Evolutionary conservation across 192 early-diverging fungal genomes (phyloP), one percentile per base, ranked within the genome.

Genomic region (Entomortierella lignicola): DNA sequence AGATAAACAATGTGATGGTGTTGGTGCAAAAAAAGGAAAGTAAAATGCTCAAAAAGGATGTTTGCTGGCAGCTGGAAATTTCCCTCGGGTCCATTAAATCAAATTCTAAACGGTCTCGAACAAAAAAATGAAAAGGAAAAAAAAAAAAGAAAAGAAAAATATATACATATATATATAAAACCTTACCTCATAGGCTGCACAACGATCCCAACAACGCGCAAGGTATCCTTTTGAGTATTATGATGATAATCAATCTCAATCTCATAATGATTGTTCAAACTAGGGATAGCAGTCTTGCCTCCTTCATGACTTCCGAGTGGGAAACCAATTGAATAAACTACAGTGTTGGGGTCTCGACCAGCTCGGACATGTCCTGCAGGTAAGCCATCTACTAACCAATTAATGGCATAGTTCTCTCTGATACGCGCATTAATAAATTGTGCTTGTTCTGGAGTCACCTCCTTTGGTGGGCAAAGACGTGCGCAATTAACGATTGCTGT

Each of bases 341-440:
- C 44, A 0, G 77, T 66, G 42, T 82, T 51, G 11, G 85, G 83
- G 44, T 90, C 82, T 31, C 82, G 71, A 54, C 93, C 90, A 8
- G 81, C 69, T 50, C 87, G 85, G 7, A 67, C 84, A 21, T 83
- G 86, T 21, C 94, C 95, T 51, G 92, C 96, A 1, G 97, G 97
- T n/a, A 99, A 85, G 1, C 95, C 95, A 83, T 99, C 97, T 41
- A 99, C 92, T 55, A 95, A 84, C 92, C 92, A 93, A 81, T 94
- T 95, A 53, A 92, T 81, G 41, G 87, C 88, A 73, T 95, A 95
- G 23, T 91, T 89, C 60, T 94, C 92, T 52, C 80, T 69, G 34
- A 95, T 92, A 52, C 95, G 88, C 32, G 92, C 91, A 71, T 94
- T 95, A 59, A 98, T 93, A 83, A 99, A 98, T 41, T 89, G 72